phyloP scores from a whole-genome alignment of 495 filamentous ascomycete genomes.

The Penicillium flavigenum region DNA sequence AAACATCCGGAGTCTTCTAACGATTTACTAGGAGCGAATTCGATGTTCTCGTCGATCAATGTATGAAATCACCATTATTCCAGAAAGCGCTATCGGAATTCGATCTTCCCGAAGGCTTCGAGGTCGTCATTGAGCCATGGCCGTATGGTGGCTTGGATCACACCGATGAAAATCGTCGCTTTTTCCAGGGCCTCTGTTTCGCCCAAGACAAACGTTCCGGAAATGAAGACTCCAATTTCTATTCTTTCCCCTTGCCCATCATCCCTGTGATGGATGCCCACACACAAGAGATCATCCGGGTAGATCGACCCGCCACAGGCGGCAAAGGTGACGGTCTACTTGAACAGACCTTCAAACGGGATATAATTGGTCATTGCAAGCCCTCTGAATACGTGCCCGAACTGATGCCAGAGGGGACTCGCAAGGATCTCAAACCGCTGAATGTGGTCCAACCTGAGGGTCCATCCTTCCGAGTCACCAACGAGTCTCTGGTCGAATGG shows the following conservation, averaged over 20 bases:
- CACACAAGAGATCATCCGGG: slow-evolving; percentile 62
- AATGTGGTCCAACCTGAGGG: slow-evolving; percentile 79
- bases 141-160: slow-evolving; percentile 64
- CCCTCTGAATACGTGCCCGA: slow-evolving; percentile 68
- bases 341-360: slow-evolving; percentile 49
- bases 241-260: slow-evolving; percentile 74
- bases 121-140: slow-evolving; percentile 69
- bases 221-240: slow-evolving; percentile 63
- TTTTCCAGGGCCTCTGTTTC: slow-evolving; percentile 54
- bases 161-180: slow-evolving; percentile 54
- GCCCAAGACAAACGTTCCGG: slow-evolving; percentile 41
- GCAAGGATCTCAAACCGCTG: slow-evolving; percentile 72
- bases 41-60: slow-evolving; percentile 58
- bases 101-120: slow-evolving; percentile 60
- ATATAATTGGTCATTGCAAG: slow-evolving; percentile 49
- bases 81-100: slow-evolving; percentile 60
- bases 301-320: slow-evolving; percentile 52
- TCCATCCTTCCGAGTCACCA: slow-evolving; percentile 62
- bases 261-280: slow-evolving; percentile 72
- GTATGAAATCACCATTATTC: slow-evolving; percentile 60
- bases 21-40: slow-evolving; percentile 55
- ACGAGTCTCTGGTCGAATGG: slow-evolving; percentile 58
- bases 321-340: slow-evolving; percentile 41
- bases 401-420: slow-evolving; percentile 55
- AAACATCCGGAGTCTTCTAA: slow-evolving; percentile 13